Evolutionary conservation across 2,329 filamentous ascomycete species (phyloP), one percentile per base, ranked within the genome.

Genomic region (Atkinsonella texensis): DNA sequence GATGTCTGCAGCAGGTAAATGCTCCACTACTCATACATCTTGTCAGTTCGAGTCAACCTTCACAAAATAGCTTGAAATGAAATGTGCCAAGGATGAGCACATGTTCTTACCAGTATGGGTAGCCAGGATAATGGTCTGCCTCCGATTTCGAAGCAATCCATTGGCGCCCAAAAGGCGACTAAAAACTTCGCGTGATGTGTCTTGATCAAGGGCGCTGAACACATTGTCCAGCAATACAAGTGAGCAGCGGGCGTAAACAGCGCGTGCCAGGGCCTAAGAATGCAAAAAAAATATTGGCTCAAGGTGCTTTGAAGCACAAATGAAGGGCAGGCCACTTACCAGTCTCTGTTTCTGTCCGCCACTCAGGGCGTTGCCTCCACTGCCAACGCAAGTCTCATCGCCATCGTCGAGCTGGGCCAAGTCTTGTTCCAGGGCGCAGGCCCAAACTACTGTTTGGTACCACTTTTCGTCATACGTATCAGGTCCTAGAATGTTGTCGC

Each of bases 261-360:
- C 52, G 38, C 52, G 32, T 10, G 52, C 52, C 18, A 54, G 46
- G 23, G 49, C 42, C 49, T 52, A 20, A 38, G 2, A 42, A 18
- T 35, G 32, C 10, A 5, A 5, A 23, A 23, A 23, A n/a, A n/a
- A n/a, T 23, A 23, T 2, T 23, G 20, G 20, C 20, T 5, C 20
- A 23, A 23, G 2, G 2, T 23, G 20, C 2, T 23, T 23, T 23
- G 3, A 23, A 23, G 5, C 5, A 23, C 20, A 5, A 23, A 23
- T 23, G 5, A 2, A 5, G 20, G 2, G 20, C 20, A 23, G 5
- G 20, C 20, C 5, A 48, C 71, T 65, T 20, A 58, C 56, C 8
- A 65, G 54, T 33, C 66, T 59, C 33, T 65, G 60, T 48, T 56
- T 55, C 46, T 71, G 68, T 4, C 69, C 69, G 9, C 69, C 69